These are phyloP conservation scores for Eleusine coracana DNA, from an alignment of 176 grass and related monocot genomes.

Conservation along the genomic window DNA sequence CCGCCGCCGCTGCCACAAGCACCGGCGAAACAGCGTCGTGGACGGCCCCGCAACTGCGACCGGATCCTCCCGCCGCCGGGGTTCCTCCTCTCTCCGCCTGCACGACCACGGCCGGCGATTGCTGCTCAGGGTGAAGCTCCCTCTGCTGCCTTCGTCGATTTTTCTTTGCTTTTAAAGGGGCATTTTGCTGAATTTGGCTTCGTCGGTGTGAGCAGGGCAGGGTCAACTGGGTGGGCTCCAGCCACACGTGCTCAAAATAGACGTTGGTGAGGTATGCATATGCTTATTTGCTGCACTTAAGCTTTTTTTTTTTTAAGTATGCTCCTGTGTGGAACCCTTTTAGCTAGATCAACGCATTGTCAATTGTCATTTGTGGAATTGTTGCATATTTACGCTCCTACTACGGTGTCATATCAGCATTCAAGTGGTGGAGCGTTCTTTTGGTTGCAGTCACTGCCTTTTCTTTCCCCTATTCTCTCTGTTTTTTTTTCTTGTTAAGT, in stretches of 20 bases:
- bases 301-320: not conserved
- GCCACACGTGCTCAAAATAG: constrained; percentile 48
- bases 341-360: not conserved
- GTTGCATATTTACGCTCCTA: not conserved
- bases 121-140: constrained; percentile 16
- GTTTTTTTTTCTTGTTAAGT: not conserved
- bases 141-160: not conserved
- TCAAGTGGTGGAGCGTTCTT: not conserved
- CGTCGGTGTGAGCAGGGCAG: constrained; percentile 7
- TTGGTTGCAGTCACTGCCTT: not conserved
- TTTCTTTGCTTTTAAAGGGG: not conserved
- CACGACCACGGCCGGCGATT: not conserved
- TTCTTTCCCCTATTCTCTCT: not conserved
- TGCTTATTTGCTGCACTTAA: not conserved
- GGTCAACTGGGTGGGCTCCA: constrained; percentile 38
- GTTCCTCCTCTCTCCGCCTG: not conserved
- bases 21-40: constrained; percentile 30
- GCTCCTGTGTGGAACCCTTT: not conserved
- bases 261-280: constrained; percentile 44
- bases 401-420: not conserved
- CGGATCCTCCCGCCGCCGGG: constrained; percentile 41
- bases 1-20: not conserved
- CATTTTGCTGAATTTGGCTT: constrained; percentile 10
- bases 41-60: constrained; percentile 44
- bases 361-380: not conserved